phyloP scores from a whole-genome alignment of 148 eudicot genomes.

The Vaccinium corymbosum region DNA sequence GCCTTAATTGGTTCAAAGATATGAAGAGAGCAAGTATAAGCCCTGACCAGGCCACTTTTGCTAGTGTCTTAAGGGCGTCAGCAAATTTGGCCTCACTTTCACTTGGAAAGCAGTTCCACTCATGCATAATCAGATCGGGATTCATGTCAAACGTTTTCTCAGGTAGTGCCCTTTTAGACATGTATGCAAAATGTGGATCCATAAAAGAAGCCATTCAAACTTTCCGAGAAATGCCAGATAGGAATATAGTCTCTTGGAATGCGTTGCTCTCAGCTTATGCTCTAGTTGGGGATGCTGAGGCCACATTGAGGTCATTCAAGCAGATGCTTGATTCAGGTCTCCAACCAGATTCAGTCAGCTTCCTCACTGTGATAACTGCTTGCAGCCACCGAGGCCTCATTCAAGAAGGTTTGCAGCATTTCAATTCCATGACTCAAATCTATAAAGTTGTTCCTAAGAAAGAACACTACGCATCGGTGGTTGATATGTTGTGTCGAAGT shows the following conservation, averaged over 20 bases:
- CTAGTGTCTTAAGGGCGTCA: constrained; percentile 56
- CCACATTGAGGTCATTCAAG: constrained; percentile 46
- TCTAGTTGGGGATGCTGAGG: constrained; percentile 71
- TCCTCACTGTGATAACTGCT: constrained; percentile 60
- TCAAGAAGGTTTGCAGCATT: constrained; percentile 50
- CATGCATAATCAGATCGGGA: constrained; percentile 42
- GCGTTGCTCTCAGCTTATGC: constrained; percentile 77
- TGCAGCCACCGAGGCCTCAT: constrained; percentile 80
- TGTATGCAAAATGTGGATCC: constrained; percentile 87
- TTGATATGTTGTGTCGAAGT: constrained; percentile 63
- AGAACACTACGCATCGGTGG: constrained; percentile 65
- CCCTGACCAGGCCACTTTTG: constrained; percentile 74
- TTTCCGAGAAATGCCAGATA: constrained; percentile 62
- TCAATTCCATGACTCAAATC: constrained; percentile 44
- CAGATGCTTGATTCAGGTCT: constrained; percentile 55
- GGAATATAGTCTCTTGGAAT: constrained; percentile 71
- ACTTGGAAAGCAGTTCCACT: constrained; percentile 73
- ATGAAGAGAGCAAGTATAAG: constrained; percentile 40
- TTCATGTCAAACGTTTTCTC: constrained; percentile 58
- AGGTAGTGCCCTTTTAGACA: constrained; percentile 70
- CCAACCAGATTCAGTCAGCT: constrained; percentile 62
- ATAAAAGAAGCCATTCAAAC: constrained; percentile 40
- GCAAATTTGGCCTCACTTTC: constrained; percentile 62
- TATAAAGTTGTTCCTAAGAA: constrained; percentile 44
- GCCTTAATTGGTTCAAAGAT: constrained; percentile 42